A percentile compares a stretch with the other conserved stretches of the same genome.
Evolutionary conservation across 805 yeast genomes (phyloP).

Genomic region (Yamadazyma olivae): DNA sequence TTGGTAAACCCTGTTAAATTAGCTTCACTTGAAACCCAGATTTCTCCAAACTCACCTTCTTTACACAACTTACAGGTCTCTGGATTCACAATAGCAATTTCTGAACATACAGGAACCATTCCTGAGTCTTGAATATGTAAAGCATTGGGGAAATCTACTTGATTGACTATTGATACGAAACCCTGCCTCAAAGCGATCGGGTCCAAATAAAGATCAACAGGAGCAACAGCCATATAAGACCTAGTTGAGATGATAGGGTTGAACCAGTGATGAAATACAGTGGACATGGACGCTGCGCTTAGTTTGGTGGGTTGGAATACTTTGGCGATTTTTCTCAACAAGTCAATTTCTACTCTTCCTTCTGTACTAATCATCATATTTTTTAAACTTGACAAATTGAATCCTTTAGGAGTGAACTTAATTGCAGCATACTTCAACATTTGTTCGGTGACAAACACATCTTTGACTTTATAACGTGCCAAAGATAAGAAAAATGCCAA

Average conservation of each 20-base stretch:
- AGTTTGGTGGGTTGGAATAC: constrained; percentile 64
- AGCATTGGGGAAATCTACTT: constrained; percentile 63
- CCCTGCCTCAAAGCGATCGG: constrained; percentile 91
- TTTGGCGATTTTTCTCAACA: constrained; percentile 55
- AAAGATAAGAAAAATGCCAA: constrained; percentile 64
- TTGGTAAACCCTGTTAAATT: constrained; percentile 61
- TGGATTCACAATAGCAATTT: constrained; percentile 91
- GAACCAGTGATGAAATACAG: constrained; percentile 73
- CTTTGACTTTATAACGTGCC: constrained; percentile 77
- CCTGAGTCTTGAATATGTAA: constrained; percentile 90
- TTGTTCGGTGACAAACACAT: constrained; percentile 78
- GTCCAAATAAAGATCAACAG: constrained; percentile 83
- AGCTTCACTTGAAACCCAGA: constrained; percentile 93
- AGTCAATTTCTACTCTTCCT: constrained; percentile 65
- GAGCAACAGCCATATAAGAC: constrained; percentile 84
- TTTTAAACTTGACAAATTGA: constrained; percentile 59
- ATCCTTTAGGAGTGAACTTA: constrained; percentile 56
- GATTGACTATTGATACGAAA: constrained; percentile 72
- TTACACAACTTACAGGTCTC: constrained; percentile 77
- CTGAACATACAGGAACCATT: constrained; percentile 92
- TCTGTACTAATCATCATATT: constrained; percentile 83
- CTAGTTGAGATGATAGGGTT: constrained; percentile 84
- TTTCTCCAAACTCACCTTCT: constrained; percentile 93
- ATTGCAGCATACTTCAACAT: constrained; percentile 75
- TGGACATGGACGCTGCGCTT: constrained; percentile 65